Base-by-base conservation (phyloP, 495 filamentous ascomycete species). In the Hyaloscypha finlandica region DNA sequence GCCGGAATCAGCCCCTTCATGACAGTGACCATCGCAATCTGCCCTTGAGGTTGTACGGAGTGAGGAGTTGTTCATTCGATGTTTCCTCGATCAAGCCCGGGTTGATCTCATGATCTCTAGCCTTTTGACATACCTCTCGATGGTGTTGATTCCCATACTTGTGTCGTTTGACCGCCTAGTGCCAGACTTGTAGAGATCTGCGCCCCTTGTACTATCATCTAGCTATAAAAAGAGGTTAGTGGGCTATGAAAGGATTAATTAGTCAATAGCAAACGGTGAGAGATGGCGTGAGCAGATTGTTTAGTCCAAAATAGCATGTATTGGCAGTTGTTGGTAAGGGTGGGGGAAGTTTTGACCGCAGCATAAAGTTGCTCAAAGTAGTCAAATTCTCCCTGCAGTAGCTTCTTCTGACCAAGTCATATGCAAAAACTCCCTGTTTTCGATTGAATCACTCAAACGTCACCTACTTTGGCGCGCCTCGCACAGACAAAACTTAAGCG, bases 1-100 rank as follows among this genome's bases (percentile, higher is more conserved):
- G 67, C 64, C 6, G 67, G 71, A 32, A 69, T 69, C 22, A 68
- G 42, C 30, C 70, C 67, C 32, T 66, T 73, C 71, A 73, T 73
- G 11, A 39, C 55, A 61, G 19, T 68, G 20, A 65, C 66, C 59
- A 66, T 68, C 31, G 33, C 32, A 59, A 25, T 54, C n/a, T 12
- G 42, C 30, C 51, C 5, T 35, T 22, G 22, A 51, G 35, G 11
- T 35, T 9, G n/a, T 19, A 52, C 25, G 32, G 14, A 62, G 29
- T 12, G 31, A 30, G 16, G 42, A n/a, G 16, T 35, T 61, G 65
- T 70, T 58, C 9, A 25, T 30, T 52, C 29, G 29, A 58, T 25
- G 33, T 3, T 8, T 45, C 35, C 45, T 52, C 0, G 55, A 32
- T 51, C 58, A 22, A 4, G 3, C 3, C 3, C n/a, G 39, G 25